Conservation (phyloP, 2,329 filamentous ascomycete genomes). For the Fusarium sp. region DNA sequence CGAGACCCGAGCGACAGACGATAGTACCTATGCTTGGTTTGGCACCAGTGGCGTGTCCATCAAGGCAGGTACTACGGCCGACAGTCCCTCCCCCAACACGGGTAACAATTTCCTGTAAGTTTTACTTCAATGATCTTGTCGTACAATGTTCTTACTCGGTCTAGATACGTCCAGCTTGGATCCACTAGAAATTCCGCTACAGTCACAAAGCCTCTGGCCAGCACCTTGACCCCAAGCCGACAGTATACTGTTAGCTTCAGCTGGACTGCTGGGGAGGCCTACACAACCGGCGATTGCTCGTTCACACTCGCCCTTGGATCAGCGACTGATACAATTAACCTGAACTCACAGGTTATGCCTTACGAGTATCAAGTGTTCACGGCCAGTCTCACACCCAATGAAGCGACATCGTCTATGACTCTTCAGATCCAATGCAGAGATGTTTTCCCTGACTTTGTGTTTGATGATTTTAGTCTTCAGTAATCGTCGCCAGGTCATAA, state of each 20-base stretch:
- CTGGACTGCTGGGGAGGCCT: neutral
- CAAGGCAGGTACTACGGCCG: neutral
- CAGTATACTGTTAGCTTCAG: neutral
- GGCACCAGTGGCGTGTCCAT: neutral
- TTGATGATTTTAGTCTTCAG: neutral
- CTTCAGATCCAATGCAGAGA: neutral
- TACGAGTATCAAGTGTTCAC: neutral
- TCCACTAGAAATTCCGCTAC: neutral
- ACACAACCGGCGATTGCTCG: neutral
- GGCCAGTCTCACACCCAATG: neutral
- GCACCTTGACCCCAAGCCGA: neutral
- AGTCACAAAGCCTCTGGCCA: slow-evolving; percentile 1
- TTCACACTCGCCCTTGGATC: neutral
- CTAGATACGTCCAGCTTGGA: neutral
- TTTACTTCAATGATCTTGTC: accelerated
- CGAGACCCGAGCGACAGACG: neutral
- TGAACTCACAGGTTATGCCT: accelerated
- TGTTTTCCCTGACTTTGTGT: neutral
- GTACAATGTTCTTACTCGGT: neutral
- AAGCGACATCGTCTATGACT: neutral
- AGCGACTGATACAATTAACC: accelerated
- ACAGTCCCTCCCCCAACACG: accelerated
- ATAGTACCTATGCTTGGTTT: slow-evolving; percentile 16
- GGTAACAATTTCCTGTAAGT: slow-evolving; percentile 1
- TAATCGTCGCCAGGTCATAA: accelerated